phyloP scores from a whole-genome alignment of 352 stramenopile genomes.

The Phytophthora pseudosyringae region DNA sequence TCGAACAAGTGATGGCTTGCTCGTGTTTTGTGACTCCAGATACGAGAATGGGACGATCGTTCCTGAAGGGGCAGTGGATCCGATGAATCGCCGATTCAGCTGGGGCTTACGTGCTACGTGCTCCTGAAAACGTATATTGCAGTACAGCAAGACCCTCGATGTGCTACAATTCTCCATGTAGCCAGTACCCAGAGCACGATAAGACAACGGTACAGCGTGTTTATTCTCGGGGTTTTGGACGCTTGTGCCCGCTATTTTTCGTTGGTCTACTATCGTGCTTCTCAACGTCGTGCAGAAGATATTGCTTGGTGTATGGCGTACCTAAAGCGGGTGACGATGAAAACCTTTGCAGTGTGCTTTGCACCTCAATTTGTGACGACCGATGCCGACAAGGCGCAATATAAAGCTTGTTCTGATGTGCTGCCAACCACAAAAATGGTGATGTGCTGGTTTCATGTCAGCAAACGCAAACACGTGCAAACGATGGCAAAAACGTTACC shows the following conservation, averaged over 20 bases:
- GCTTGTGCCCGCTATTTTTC: neutral
- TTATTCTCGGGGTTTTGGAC: constrained; percentile 7
- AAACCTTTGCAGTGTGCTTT: neutral
- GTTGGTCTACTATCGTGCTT: constrained; percentile 9
- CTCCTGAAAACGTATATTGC: neutral
- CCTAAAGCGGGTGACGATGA: constrained; percentile 1
- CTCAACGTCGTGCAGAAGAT: constrained; percentile 6
- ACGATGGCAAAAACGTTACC: too few species aligned
- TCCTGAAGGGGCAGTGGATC: neutral
- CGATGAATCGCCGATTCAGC: neutral
- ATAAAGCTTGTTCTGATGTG: too few species aligned
- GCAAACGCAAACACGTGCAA: too few species aligned
- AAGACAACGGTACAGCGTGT: constrained; percentile 1
- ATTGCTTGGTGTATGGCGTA: constrained; percentile 12
- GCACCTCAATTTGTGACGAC: neutral
- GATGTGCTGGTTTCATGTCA: too few species aligned
- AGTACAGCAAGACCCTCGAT: neutral
- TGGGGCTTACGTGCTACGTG: neutral
- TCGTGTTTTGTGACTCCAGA: constrained; percentile 9
- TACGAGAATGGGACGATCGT: neutral
- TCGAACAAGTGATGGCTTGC: neutral
- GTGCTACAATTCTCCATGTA: constrained; percentile 4
- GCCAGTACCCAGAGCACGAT: constrained; percentile 7
- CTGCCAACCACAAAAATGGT: too few species aligned
- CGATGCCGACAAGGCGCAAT: too few species aligned